These are phyloP conservation scores for Chrysoporthe cubensis DNA, from an alignment of 2,329 filamentous ascomycete genomes.

Conservation along the genomic window DNA sequence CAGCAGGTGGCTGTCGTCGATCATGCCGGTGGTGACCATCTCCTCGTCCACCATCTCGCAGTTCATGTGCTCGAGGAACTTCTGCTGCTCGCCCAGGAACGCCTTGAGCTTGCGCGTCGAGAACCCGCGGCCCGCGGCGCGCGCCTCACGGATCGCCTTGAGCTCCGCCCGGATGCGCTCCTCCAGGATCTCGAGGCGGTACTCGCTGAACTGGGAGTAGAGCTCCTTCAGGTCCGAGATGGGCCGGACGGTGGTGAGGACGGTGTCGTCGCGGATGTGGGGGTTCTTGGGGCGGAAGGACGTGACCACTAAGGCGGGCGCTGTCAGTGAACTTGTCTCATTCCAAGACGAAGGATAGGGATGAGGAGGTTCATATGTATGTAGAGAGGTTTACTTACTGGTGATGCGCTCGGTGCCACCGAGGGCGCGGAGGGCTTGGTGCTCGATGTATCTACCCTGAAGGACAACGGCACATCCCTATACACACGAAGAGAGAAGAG, in stretches of 20 bases:
- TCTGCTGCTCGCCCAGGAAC: slow-evolving; percentile 40
- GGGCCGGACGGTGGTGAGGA: slow-evolving; percentile 61
- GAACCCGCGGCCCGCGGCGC: slow-evolving; percentile 34
- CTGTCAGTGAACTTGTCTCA: not conserved
- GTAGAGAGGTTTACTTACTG: not conserved
- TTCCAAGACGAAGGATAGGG: not conserved
- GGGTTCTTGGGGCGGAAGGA: slow-evolving; percentile 64
- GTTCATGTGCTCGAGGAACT: slow-evolving; percentile 41
- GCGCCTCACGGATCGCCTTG: slow-evolving; percentile 45
- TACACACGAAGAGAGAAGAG: slow-evolving; percentile 32
- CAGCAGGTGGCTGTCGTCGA: slow-evolving; percentile 34
- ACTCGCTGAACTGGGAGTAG: slow-evolving; percentile 65
- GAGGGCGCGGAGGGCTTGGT: slow-evolving; percentile 63
- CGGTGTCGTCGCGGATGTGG: slow-evolving; percentile 60
- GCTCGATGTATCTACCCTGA: slow-evolving; percentile 69
- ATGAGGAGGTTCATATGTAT: too few relatives aligned
- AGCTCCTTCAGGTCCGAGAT: slow-evolving; percentile 61
- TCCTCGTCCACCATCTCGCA: slow-evolving; percentile 39
- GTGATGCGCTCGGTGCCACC: slow-evolving; percentile 63
- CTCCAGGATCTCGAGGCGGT: slow-evolving; percentile 65
- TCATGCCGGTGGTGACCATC: slow-evolving; percentile 32
- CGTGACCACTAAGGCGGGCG: slow-evolving; percentile 58
- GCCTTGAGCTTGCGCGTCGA: slow-evolving; percentile 37
- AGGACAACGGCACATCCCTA: slow-evolving; percentile 67
- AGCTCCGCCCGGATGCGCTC: slow-evolving; percentile 56